Base-by-base conservation (phyloP, 352 stramenopile genomes). In the Phytophthora melonis region DNA sequence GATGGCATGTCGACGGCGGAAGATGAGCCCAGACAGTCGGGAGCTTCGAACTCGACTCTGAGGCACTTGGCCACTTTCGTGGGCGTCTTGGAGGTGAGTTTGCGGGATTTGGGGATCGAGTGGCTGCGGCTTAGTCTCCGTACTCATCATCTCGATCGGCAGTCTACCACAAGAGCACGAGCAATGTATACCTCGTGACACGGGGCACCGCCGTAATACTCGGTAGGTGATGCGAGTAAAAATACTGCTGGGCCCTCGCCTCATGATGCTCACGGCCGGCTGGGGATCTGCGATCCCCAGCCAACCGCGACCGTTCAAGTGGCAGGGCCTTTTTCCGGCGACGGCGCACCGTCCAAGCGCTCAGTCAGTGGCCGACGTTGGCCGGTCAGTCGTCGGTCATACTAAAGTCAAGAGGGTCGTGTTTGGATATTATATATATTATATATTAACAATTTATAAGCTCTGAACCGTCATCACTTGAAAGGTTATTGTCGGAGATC, bases 1-100 rank as follows among this genome's bases (percentile, higher is more conserved):
- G 18, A 72, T 39, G 10, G 65, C 65, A 62, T 57, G 62, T 72
- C 58, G 65, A 49, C 65, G 65, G 16, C 65, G 39, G 14, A 57
- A 55, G 4, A 53, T 41, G 8, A 16, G 30, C 10, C 9, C n/a
- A 27, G 27, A 34, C 23, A n/a, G 18, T 25, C 13, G 50, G 8
- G 55, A 23, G 21, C 30, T 21, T 18, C 16, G 10, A 27, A 9
- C 19, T 36, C 43, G 23, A 32, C n/a, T 32, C 45, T 58, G 49
- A 16, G 18, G 36, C 25, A n/a, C 30, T 49, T 64, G 3, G 10
- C 5, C 34, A 14, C 25, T 41, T 27, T 49, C 39, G 25, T 34
- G 52, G 25, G 39, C 21, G 0, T 27, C n/a, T 34, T 63, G 11
- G 43, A 23, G 0, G 1, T 50, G 43, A 50, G 4, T 0, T 21